A percentile compares a stretch with the other conserved stretches of the same genome.
Conservation (phyloP, 2,329 filamentous ascomycete genomes). For the Diaporthe citrichinensis region DNA sequence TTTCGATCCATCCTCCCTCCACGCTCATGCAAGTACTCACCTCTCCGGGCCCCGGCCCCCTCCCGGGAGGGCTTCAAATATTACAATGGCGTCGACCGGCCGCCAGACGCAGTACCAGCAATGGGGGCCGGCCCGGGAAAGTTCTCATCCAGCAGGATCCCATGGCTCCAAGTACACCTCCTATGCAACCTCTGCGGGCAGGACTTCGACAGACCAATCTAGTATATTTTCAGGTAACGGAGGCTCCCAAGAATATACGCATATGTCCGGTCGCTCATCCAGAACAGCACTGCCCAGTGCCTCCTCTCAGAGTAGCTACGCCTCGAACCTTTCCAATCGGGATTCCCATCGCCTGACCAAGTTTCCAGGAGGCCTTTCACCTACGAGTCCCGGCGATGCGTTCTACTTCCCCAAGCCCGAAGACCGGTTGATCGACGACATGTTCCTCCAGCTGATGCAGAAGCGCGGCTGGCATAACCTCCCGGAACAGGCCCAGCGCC, state of each 20-base stretch:
- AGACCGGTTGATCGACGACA: slow-evolving; percentile 87
- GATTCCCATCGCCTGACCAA: slow-evolving; percentile 72
- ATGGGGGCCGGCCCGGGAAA: slow-evolving; percentile 76
- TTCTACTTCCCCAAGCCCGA: slow-evolving; percentile 79
- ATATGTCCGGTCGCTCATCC: slow-evolving; percentile 61
- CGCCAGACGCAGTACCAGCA: slow-evolving; percentile 83
- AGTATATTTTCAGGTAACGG: slow-evolving; percentile 71
- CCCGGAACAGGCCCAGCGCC: slow-evolving; percentile 91
- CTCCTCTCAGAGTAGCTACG: slow-evolving; percentile 69
- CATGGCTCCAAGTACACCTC: slow-evolving; percentile 76
- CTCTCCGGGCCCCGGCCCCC: slow-evolving; percentile 73
- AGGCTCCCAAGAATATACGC: slow-evolving; percentile 57
- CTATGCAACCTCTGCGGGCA: slow-evolving; percentile 71
- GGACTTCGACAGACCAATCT: slow-evolving; percentile 67
- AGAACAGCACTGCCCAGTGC: slow-evolving; percentile 67
- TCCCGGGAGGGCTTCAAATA: slow-evolving; percentile 65
- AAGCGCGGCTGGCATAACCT: slow-evolving; percentile 98
- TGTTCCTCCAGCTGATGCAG: slow-evolving; percentile 95
- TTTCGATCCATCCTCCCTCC: slow-evolving; percentile 69
- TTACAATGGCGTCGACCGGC: slow-evolving; percentile 80
- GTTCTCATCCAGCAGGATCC: slow-evolving; percentile 62
- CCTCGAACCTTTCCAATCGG: slow-evolving; percentile 63
- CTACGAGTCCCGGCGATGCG: slow-evolving; percentile 59
- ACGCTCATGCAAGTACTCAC: slow-evolving; percentile 67
- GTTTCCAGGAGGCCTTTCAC: slow-evolving; percentile 56